A percentile compares a stretch with the other conserved stretches of the same genome.
Evolutionary conservation across 108 stramenopile species (phyloP).

Genomic region (Skeletonema costatum): DNA sequence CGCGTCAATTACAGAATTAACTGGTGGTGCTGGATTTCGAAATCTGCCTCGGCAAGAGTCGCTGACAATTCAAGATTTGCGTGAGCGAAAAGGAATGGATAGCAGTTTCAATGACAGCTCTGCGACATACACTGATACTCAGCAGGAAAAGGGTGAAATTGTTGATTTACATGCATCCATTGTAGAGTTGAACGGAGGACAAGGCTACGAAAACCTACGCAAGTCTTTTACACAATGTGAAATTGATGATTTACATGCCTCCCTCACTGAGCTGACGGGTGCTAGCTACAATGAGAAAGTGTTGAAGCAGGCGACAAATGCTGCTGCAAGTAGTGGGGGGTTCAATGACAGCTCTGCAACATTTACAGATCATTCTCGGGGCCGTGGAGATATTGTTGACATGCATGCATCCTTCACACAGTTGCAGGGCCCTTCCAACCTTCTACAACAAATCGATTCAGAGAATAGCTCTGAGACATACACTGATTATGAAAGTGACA

Average conservation of each 20-base stretch:
- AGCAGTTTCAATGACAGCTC: neutral
- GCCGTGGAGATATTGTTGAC: neutral
- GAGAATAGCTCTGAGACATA: conserved; percentile 2
- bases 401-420: neutral
- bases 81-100: neutral
- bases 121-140: neutral
- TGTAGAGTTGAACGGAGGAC: neutral
- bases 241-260: neutral
- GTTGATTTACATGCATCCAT: neutral
- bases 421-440: neutral
- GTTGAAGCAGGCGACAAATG: neutral
- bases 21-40: neutral
- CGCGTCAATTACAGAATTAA: neutral
- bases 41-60: neutral
- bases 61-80: neutral
- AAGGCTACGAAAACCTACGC: neutral
- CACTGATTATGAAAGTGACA: neutral
- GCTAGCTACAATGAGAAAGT: neutral
- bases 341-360: neutral
- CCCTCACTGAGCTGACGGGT: neutral
- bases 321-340: neutral
- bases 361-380: neutral
- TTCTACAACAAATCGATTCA: neutral
- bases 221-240: neutral
- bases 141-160: neutral